Evolutionary conservation across 1,284 basidiomycete genomes (phyloP).

Genomic region (Anthracocystis panici-leucophaei): DNA sequence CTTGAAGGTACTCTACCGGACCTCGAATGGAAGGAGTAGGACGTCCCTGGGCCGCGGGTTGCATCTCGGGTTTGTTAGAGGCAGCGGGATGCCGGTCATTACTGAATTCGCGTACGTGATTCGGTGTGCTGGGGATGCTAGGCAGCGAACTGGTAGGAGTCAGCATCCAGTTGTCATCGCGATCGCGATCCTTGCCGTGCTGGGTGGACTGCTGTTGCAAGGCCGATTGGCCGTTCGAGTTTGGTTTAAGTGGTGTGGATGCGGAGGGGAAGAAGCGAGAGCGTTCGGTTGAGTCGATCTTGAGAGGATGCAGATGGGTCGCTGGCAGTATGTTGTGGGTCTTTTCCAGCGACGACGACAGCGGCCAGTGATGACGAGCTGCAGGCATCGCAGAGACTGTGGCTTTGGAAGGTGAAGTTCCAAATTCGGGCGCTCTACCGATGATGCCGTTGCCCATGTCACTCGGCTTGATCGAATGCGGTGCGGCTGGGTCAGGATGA

Average conservation of each 20-base stretch:
- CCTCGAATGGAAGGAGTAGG: conserved; percentile 23
- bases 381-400: conserved; percentile 10
- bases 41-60: background rate
- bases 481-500: conserved; percentile 22
- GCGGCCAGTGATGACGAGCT: conserved; percentile 36
- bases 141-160: conserved; percentile 59
- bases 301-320: conserved; percentile 34
- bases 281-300: conserved; percentile 30
- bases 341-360: conserved; percentile 43
- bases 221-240: background rate
- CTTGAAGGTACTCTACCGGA: conserved; percentile 39
- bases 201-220: background rate
- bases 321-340: conserved; percentile 18
- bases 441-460: conserved; percentile 44
- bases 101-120: conserved; percentile 29
- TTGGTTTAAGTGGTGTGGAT: conserved; percentile 25
- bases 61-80: background rate
- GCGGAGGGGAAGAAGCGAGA: conserved; percentile 32
- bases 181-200: conserved; percentile 20
- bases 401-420: conserved; percentile 33
- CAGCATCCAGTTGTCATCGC: conserved; percentile 55
- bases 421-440: conserved; percentile 42
- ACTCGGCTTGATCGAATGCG: conserved; percentile 46
- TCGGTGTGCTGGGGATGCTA: conserved; percentile 56
- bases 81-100: conserved; percentile 19